phyloP scores from a whole-genome alignment of 2,329 filamentous ascomycete species.

The Triangularia setosa region DNA sequence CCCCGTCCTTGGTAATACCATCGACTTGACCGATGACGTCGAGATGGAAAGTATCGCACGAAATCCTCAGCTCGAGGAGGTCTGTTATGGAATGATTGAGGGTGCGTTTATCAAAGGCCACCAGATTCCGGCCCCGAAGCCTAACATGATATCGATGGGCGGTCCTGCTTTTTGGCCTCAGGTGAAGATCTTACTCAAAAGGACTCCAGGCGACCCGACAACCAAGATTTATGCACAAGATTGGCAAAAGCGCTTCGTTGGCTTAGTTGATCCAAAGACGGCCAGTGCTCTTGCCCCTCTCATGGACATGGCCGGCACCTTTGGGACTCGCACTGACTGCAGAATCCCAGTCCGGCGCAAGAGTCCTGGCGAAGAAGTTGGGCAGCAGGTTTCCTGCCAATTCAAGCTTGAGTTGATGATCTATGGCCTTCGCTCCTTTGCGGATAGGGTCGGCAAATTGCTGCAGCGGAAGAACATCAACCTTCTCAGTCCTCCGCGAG shows the following conservation, averaged over 20 bases:
- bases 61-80: conserved; percentile 52
- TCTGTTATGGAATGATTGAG: conserved; percentile 78
- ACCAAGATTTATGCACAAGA: conserved; percentile 71
- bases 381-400: conserved; percentile 56
- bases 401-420: conserved; percentile 70
- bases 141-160: conserved; percentile 56
- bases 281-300: conserved; percentile 67
- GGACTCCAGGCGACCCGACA: conserved; percentile 51
- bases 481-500: conserved; percentile 61
- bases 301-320: conserved; percentile 56
- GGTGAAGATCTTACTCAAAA: conserved; percentile 68
- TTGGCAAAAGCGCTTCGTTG: conserved; percentile 66
- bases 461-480: conserved; percentile 64
- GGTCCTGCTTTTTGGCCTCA: conserved; percentile 62
- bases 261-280: conserved; percentile 65
- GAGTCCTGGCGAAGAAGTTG: conserved; percentile 58
- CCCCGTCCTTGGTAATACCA: conserved; percentile 39
- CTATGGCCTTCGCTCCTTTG: conserved; percentile 69
- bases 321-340: conserved; percentile 66
- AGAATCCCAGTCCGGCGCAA: conserved; percentile 66
- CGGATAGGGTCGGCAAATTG: conserved; percentile 61
- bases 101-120: conserved; percentile 63
- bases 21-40: conserved; percentile 54
- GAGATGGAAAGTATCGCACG: conserved; percentile 44
- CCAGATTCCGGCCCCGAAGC: conserved; percentile 65